Conservation (phyloP, 176 grass and related monocot genomes). For the Coix lacrymajobi region DNA sequence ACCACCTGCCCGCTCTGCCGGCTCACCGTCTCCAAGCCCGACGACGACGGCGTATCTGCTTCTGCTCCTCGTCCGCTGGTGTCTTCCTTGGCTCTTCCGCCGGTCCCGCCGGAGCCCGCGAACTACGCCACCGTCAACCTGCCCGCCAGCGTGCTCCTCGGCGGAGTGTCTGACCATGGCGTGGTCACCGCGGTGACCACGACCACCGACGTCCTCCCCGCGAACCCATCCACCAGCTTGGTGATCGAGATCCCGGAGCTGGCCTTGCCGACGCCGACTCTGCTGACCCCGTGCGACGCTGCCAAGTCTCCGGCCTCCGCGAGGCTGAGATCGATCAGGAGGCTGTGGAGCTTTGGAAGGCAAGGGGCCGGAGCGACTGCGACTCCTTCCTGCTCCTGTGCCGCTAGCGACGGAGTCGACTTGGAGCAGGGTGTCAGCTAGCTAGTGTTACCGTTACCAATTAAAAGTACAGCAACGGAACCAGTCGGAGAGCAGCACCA, state of each 20-base stretch:
- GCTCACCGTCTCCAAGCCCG: conserved; percentile 50
- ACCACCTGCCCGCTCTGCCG: conserved; percentile 70
- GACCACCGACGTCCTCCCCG: not conserved
- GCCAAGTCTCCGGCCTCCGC: conserved; percentile 12
- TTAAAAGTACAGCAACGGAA: not conserved
- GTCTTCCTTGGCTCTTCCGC: not conserved
- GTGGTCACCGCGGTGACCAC: not conserved
- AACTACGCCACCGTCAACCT: conserved; percentile 26
- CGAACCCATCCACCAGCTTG: conserved; percentile 4
- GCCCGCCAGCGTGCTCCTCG: conserved; percentile 44
- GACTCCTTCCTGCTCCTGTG: not conserved
- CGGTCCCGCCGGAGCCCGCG: conserved; percentile 44
- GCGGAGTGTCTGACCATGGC: not conserved
- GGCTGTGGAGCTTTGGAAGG: conserved; percentile 38
- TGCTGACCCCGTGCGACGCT: not conserved
- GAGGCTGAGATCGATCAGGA: conserved; percentile 20
- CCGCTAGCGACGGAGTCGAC: not conserved
- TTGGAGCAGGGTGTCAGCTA: not conserved
- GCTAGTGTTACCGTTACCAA: not conserved
- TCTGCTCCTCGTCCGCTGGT: not conserved
- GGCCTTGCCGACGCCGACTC: not conserved
- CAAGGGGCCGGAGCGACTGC: not conserved
- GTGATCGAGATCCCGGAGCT: conserved; percentile 65
- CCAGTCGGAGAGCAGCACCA: not conserved
- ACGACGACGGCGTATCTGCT: conserved; percentile 8